These are phyloP conservation scores for Escovopsis sp. DNA, from an alignment of 2,329 filamentous ascomycete genomes.

Conservation along the genomic window DNA sequence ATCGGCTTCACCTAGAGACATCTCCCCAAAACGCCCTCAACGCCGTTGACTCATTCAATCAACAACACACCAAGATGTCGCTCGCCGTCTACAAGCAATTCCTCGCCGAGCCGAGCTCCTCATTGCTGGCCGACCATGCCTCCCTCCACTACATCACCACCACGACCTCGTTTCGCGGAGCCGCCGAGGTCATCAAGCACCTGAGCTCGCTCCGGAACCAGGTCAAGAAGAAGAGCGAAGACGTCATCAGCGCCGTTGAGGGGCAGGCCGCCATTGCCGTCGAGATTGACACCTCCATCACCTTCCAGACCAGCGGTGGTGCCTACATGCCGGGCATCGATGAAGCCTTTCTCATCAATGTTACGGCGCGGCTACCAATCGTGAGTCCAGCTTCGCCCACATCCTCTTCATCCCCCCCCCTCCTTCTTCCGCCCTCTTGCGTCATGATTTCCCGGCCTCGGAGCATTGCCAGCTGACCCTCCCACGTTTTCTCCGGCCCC, in stretches of 20 bases:
- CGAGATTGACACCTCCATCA: conserved; percentile 69
- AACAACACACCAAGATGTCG: no score
- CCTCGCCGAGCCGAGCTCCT: conserved; percentile 48
- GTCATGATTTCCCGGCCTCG: background rate
- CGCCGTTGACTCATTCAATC: no score
- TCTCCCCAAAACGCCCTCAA: no score
- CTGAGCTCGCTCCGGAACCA: conserved; percentile 53
- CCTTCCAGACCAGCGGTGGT: conserved; percentile 70
- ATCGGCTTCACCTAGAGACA: no score
- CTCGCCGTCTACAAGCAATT: conserved; percentile 57
- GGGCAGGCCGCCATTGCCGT: conserved; percentile 57
- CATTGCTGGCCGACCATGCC: conserved; percentile 47
- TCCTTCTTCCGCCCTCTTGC: background rate
- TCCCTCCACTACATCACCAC: conserved; percentile 83
- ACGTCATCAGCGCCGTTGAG: conserved; percentile 59
- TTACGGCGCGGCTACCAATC: conserved; percentile 62
- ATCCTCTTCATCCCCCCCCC: background rate
- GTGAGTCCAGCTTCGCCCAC: conserved; percentile 36
- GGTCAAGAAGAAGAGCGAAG: conserved; percentile 71
- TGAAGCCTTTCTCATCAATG: conserved; percentile 84
- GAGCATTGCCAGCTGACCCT: no score
- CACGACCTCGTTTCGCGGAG: conserved; percentile 54
- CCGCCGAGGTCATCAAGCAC: conserved; percentile 71
- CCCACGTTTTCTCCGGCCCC: background rate
- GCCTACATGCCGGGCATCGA: conserved; percentile 79